A percentile compares a stretch with the other conserved stretches of the same genome.
These are phyloP conservation scores for Cicer judaicum DNA, from an alignment of 306 rosid genomes.

Conservation along the genomic window DNA sequence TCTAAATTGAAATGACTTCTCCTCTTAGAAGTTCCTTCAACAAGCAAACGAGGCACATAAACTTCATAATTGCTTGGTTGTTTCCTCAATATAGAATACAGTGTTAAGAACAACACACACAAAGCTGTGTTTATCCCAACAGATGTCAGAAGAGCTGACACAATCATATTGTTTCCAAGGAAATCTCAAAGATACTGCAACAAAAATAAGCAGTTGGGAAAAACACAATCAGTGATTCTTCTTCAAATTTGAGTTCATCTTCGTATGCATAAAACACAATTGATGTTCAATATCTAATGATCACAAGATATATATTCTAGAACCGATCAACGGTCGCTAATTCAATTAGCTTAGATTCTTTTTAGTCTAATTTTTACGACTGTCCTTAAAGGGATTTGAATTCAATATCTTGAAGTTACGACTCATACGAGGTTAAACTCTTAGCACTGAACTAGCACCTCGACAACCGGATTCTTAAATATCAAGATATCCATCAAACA, in stretches of 20 bases:
- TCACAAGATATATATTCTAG: neutral
- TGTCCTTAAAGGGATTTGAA: too few relatives aligned
- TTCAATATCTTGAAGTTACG: too few relatives aligned
- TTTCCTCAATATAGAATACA: constrained; percentile 80
- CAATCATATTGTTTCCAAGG: constrained; percentile 61
- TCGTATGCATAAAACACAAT: constrained; percentile 9
- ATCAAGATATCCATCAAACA: neutral
- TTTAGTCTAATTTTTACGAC: too few relatives aligned
- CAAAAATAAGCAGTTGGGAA: constrained; percentile 24
- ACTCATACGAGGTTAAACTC: too few relatives aligned
- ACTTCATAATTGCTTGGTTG: constrained; percentile 80
- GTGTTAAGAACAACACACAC: constrained; percentile 72
- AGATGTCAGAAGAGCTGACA: constrained; percentile 87
- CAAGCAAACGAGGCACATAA: constrained; percentile 70
- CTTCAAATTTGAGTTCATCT: constrained; percentile 5
- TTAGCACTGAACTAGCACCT: too few relatives aligned
- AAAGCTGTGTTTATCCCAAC: constrained; percentile 80
- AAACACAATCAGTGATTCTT: neutral
- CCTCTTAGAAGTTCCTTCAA: constrained; percentile 64
- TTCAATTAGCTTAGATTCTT: too few relatives aligned
- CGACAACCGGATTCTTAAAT: too few relatives aligned
- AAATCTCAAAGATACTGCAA: constrained; percentile 44
- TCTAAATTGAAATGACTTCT: constrained; percentile 68
- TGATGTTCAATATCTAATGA: neutral
- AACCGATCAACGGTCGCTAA: neutral